A percentile compares a stretch with the other conserved stretches of the same genome.
Evolutionary conservation across 805 yeast species (phyloP).

Genomic region (Monosporozyma solicola): DNA sequence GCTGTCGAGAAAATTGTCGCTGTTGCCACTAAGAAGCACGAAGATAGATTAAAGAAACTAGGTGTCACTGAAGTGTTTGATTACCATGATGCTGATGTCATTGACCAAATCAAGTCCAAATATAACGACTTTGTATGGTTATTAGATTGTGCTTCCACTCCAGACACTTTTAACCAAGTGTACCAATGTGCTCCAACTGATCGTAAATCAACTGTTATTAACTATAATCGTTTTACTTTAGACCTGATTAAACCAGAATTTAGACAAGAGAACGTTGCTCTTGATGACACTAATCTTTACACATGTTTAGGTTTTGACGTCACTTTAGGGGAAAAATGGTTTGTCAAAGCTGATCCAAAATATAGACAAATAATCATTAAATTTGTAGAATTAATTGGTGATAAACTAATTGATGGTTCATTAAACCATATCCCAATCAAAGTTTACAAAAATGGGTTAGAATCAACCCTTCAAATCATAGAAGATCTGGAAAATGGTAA

Average conservation of each 20-base stretch:
- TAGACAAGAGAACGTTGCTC: conserved; percentile 25
- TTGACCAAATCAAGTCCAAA: conserved; percentile 32
- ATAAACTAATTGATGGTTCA: conserved; percentile 12
- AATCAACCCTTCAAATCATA: conserved; percentile 14
- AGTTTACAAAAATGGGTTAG: conserved; percentile 23
- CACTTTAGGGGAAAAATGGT: conserved; percentile 17
- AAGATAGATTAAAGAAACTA: conserved; percentile 30
- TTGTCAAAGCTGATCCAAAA: conserved; percentile 14
- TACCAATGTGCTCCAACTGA: conserved; percentile 29
- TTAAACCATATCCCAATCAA: conserved; percentile 26
- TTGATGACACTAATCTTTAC: conserved; percentile 31
- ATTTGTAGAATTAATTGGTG: conserved; percentile 21
- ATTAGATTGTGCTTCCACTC: conserved; percentile 26
- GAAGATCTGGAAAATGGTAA: conserved; percentile 16
- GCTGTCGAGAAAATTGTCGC: conserved; percentile 36
- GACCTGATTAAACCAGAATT: conserved; percentile 18
- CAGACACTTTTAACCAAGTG: conserved; percentile 21
- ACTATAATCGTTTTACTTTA: conserved; percentile 17
- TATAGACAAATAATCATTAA: conserved; percentile 14
- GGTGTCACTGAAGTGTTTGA: conserved; percentile 45
- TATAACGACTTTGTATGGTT: conserved; percentile 22
- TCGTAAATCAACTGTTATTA: conserved; percentile 27
- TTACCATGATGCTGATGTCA: conserved; percentile 36
- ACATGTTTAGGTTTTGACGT: conserved; percentile 28
- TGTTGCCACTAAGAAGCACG: conserved; percentile 40